Conservation (phyloP, 1,139 yeast genomes). For the Candida sojae region DNA sequence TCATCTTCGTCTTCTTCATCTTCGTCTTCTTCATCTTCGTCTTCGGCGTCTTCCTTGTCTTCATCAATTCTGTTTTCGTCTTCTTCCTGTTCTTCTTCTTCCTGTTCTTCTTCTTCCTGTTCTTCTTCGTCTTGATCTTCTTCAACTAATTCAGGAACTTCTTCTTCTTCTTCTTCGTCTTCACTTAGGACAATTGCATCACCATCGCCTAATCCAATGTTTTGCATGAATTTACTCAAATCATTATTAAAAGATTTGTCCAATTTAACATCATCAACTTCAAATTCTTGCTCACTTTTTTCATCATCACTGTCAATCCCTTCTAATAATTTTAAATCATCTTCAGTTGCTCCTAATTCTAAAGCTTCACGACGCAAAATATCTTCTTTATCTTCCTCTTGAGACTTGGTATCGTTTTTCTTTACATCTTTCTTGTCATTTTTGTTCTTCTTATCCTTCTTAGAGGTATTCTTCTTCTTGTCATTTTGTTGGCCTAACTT, state of each 20-base stretch:
- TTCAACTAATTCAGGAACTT: constrained; percentile 25
- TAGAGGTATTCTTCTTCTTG: constrained; percentile 5
- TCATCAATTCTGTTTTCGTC: constrained; percentile 22
- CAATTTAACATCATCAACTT: constrained; percentile 30
- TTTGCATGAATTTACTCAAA: constrained; percentile 64
- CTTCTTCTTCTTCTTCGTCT: constrained; percentile 33
- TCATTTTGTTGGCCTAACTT: constrained; percentile 34
- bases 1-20: constrained; percentile 15
- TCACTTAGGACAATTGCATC: constrained; percentile 36
- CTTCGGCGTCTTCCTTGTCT: constrained; percentile 15
- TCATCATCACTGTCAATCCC: constrained; percentile 49
- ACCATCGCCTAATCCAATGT: constrained; percentile 59
- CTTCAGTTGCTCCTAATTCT: constrained; percentile 68
- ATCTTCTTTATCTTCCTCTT: constrained; percentile 22
- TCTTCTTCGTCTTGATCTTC: constrained; percentile 29
- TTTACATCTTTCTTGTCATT: constrained; percentile 17
- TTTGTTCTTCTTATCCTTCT: constrained; percentile 22
- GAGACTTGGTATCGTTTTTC: constrained; percentile 13
- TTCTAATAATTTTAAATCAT: constrained; percentile 55
- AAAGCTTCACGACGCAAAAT: constrained; percentile 68
- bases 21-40: constrained; percentile 22
- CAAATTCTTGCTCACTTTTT: constrained; percentile 65
- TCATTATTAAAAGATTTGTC: constrained; percentile 60
- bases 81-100: constrained; percentile 22
- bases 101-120: constrained; percentile 27